A percentile compares a stretch with the other conserved stretches of the same genome.
Conservation (phyloP, 2,329 filamentous ascomycete genomes). For the Orbilia brochopaga region DNA sequence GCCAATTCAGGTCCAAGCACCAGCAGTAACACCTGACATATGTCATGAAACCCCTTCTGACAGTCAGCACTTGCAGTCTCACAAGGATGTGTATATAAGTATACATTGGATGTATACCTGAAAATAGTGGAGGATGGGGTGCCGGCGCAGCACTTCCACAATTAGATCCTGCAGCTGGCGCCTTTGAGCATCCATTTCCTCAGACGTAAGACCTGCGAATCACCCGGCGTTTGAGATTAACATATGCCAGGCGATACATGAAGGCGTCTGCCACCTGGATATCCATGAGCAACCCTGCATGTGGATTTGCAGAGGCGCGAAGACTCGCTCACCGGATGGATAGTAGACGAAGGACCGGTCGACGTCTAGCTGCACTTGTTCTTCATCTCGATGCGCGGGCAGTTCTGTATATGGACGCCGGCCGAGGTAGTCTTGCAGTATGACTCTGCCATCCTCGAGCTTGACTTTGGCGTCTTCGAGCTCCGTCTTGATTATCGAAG, state of each 20-base stretch:
- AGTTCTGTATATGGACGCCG: conserved; percentile 59
- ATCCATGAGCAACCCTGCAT: conserved; percentile 35
- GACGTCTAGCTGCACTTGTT: conserved; percentile 89
- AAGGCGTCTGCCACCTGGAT: conserved; percentile 30
- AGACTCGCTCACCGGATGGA: conserved; percentile 69
- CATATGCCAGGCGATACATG: conserved; percentile 17
- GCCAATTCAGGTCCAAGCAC: conserved; percentile 73
- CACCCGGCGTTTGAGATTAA: conserved; percentile 50
- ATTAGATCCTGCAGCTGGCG: conserved; percentile 80
- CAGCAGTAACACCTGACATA: conserved; percentile 91
- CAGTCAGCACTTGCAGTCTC: conserved; percentile 3
- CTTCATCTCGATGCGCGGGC: conserved; percentile 80
- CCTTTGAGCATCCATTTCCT: conserved; percentile 73
- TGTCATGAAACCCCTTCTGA: conserved; percentile 83
- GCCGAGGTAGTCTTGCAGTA: conserved; percentile 42
- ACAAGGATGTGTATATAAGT: background rate
- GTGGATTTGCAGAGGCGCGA: conserved; percentile 36
- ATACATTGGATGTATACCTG: conserved; percentile 61
- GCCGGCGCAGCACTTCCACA: conserved; percentile 74
- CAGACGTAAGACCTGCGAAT: conserved; percentile 55
- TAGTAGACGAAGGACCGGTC: conserved; percentile 98
- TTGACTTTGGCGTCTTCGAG: conserved; percentile 52
- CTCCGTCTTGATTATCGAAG: conserved; percentile 51
- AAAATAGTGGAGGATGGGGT: conserved; percentile 91
- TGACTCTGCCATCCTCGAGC: conserved; percentile 21